Percentiles rank a stretch among this genome's conserved stretches.
Evolutionary conservation across 2,329 filamentous ascomycete species (phyloP).

Genomic region (Pseudovirgaria hyperparasitica): DNA sequence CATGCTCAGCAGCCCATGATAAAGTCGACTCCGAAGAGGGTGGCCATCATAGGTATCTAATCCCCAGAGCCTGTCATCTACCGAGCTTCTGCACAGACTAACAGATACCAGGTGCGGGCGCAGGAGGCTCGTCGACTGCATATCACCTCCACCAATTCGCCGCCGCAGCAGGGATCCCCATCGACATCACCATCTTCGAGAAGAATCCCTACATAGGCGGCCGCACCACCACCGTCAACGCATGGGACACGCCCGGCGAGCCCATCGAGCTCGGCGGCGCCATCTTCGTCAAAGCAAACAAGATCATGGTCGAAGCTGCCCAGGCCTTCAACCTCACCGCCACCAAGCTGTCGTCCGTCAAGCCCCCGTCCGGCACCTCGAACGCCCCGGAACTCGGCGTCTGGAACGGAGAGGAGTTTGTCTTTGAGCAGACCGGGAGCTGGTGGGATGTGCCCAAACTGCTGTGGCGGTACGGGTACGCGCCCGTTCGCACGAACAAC

Average conservation of each 20-base stretch:
- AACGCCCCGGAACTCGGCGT: constrained; percentile 48
- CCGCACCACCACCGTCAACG: constrained; percentile 72
- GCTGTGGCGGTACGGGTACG: constrained; percentile 72
- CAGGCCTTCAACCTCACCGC: constrained; percentile 56
- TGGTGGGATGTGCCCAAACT: constrained; percentile 77
- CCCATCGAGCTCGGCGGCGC: constrained; percentile 81
- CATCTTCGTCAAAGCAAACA: constrained; percentile 79
- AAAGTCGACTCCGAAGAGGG: constrained; percentile 16
- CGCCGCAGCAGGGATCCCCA: constrained; percentile 39
- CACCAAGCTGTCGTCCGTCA: constrained; percentile 20
- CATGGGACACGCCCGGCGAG: constrained; percentile 51
- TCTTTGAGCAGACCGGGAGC: constrained; percentile 50
- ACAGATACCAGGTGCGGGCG: constrained; percentile 62
- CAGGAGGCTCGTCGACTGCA: constrained; percentile 75
- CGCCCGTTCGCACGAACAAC: constrained; percentile 59
- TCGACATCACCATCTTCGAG: constrained; percentile 85
- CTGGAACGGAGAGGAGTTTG: constrained; percentile 70
- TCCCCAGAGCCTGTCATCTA: neutral
- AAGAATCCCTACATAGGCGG: constrained; percentile 67
- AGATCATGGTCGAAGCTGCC: constrained; percentile 65
- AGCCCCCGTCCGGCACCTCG: constrained; percentile 19
- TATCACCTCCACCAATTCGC: constrained; percentile 70
- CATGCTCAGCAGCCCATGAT: too few species aligned
- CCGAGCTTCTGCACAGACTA: neutral
- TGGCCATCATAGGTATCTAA: constrained; percentile 24